phyloP scores from a whole-genome alignment of 2,329 filamentous ascomycete species.

The Raffaelea albimanens region DNA sequence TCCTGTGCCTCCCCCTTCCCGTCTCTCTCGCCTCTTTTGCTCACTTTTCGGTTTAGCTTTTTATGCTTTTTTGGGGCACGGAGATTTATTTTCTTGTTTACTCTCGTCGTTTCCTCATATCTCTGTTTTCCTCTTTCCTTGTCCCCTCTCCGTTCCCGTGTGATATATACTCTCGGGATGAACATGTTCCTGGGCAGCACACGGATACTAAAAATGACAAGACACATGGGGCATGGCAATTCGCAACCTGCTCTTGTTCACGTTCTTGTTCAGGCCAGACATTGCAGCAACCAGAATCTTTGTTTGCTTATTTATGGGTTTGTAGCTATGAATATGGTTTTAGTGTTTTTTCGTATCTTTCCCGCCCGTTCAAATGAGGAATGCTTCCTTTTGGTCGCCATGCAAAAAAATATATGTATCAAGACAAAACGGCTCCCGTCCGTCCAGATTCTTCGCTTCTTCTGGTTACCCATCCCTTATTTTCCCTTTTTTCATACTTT shows the following conservation, averaged over 20 bases:
- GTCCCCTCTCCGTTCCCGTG: too few relatives aligned
- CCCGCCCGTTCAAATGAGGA: neutral
- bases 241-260: too few relatives aligned
- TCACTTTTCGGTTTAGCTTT: neutral
- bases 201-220: too few relatives aligned
- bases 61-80: neutral
- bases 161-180: too few relatives aligned
- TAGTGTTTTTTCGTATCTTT: neutral
- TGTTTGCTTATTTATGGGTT: neutral
- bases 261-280: too few relatives aligned
- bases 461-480: too few relatives aligned
- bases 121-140: too few relatives aligned
- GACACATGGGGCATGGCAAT: too few relatives aligned
- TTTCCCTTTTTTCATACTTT: too few relatives aligned
- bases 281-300: too few relatives aligned
- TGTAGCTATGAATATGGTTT: neutral
- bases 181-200: too few relatives aligned
- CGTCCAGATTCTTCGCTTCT: neutral
- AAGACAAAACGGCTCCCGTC: neutral
- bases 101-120: neutral
- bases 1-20: neutral
- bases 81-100: neutral
- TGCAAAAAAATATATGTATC: conserved; percentile 2
- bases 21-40: neutral
- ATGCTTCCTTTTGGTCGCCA: conserved; percentile 3